These are phyloP conservation scores for Colletotrichum cuscutae DNA, from an alignment of 2,329 filamentous ascomycete species.

Conservation along the genomic window DNA sequence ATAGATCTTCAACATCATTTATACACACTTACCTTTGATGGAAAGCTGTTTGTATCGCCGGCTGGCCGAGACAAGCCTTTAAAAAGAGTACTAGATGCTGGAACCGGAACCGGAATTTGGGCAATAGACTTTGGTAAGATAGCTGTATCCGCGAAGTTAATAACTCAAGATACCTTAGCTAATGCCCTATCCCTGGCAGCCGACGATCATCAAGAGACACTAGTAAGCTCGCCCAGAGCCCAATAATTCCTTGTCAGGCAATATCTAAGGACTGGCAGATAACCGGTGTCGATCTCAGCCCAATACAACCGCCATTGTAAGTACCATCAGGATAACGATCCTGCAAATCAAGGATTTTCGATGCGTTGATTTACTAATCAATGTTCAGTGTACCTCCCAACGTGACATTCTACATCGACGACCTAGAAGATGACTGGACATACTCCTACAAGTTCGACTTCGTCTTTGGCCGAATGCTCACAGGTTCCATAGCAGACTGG, in stretches of 20 bases:
- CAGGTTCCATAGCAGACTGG: conserved; percentile 47
- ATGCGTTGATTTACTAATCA: neutral
- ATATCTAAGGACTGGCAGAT: conserved; percentile 37
- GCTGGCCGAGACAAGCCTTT: conserved; percentile 23
- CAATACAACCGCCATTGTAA: conserved; percentile 51
- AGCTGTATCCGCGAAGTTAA: no score
- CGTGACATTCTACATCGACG: conserved; percentile 58
- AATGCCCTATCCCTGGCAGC: conserved; percentile 32
- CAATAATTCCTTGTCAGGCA: no score
- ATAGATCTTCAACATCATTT: conserved; percentile 43
- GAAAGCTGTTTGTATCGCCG: conserved; percentile 38
- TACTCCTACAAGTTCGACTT: conserved; percentile 52
- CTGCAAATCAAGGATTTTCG: neutral
- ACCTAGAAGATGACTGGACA: conserved; percentile 53
- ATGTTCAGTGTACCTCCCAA: conserved; percentile 57
- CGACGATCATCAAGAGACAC: conserved; percentile 43
- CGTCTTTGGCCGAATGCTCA: conserved; percentile 52
- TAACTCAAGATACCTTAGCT: no score
- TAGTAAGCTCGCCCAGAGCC: conserved; percentile 33
- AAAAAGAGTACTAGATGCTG: conserved; percentile 53
- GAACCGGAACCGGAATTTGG: conserved; percentile 60
- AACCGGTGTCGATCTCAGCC: conserved; percentile 54
- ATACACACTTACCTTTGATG: conserved; percentile 40
- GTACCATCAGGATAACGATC: neutral
- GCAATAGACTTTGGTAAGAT: conserved; percentile 54